These are phyloP conservation scores for Schoenoplectus triqueter DNA, from an alignment of 202 grass and related monocot species.

Conservation along the genomic window DNA sequence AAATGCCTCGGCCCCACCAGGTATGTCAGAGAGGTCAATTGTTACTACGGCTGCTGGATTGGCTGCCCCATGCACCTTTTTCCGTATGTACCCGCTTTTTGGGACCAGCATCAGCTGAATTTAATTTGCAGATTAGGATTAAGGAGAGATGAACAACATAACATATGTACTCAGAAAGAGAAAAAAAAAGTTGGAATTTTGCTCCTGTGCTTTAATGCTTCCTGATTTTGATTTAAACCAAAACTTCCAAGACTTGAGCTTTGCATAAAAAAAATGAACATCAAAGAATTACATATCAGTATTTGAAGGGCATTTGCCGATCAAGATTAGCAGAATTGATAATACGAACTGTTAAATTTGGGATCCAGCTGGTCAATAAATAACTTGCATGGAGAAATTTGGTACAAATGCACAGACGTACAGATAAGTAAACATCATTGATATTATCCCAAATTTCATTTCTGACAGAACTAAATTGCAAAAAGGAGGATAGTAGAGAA, in stretches of 20 bases:
- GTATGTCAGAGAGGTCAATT: conserved; percentile 54
- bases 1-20: conserved; percentile 70
- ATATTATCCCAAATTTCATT: conserved; percentile 9
- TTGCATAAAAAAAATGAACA: neutral
- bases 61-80: conserved; percentile 42
- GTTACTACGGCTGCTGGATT: conserved; percentile 24
- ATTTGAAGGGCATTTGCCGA: neutral
- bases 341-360: neutral
- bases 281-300: neutral
- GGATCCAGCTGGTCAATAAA: neutral
- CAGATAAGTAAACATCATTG: neutral
- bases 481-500: neutral
- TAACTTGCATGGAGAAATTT: conserved; percentile 17
- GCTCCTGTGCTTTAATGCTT: neutral
- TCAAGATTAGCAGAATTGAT: conserved; percentile 4
- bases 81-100: conserved; percentile 71
- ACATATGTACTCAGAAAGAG: neutral
- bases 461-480: neutral
- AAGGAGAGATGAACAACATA: conserved; percentile 15
- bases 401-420: neutral
- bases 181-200: conserved; percentile 2
- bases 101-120: conserved; percentile 67
- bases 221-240: neutral
- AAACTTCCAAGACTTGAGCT: neutral
- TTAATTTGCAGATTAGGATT: neutral